Base-by-base conservation (phyloP, 1,139 yeast genomes). In the Kazachstania sp. region DNA sequence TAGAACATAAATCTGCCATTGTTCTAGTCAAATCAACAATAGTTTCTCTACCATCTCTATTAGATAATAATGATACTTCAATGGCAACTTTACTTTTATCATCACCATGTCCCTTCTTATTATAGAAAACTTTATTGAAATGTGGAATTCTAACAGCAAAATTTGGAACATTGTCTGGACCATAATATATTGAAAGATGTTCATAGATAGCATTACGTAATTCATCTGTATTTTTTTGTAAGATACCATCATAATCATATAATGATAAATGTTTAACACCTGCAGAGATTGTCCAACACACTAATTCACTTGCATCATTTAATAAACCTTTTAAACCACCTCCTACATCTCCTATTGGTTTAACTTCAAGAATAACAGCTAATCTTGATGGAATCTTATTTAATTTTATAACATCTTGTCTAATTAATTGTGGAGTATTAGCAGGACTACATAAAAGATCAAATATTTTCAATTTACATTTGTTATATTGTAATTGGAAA, bases 311-410 rank as follows among this genome's bases (percentile, higher is more conserved):
- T 19, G 83, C 75, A 58, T 86, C 86, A 56, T 77, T 79, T 58
- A 90, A 71, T 41, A 94, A 71, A 0, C 95, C 95, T 51, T 84
- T 90, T 41, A 84, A 67, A 2, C 97, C 97, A 26, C 95, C 96
- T 50, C 86, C 88, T 60, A 85, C 94, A 55, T 83, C 92, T 51
- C 82, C 85, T 46, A 80, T 88, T 41, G 83, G 78, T 58, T 79
- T 79, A 60, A 82, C 74, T 54, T 78, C 81, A 51, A 92, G 68
- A 16, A 92, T 79, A 31, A 86, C 79, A 11, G 95, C 83, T 23
- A 92, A 59, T 47, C 85, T 75, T 53, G 75, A 75, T 3, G 99
- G 99, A 39, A 88, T 74, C 65, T 92, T 92, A 43, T 73, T 61
- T 50, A 92, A 69, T 56, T 78, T 75, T 50, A 73, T 72, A 38